Base-by-base conservation (phyloP, 169 alveolate genomes). In the Cryptosporidium meleagridis region DNA sequence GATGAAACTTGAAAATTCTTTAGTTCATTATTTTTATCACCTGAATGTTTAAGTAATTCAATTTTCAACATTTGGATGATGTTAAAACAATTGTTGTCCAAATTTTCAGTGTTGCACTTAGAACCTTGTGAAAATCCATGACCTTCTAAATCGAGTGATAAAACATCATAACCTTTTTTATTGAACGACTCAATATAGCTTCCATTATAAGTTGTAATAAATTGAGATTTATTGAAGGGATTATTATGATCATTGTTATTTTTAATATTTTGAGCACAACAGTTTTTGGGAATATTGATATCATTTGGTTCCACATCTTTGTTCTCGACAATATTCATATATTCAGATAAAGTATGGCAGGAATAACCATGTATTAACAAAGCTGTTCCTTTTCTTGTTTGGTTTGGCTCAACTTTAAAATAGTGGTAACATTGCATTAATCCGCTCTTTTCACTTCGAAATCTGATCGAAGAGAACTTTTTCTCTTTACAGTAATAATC, bases 61-160 rank as follows among this genome's bases (percentile, higher is more conserved):
- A 65, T 67, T 62, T 65, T 31, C 7, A 80, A 61, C 89, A 80
- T 80, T 59, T 80, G 89, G 6, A 80, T 80, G 8, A 80, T 80
- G 45, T 39, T 62, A 65, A 58, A 62, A 48, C 80, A 80, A 8
- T 51, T 44, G 18, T 80, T 80, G 10, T 80, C 80, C 68, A 80
- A 62, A 39, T 80, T 26, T 29, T 80, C 89, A 41, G 75, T 61
- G 29, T 80, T 80, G 16, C 75, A 80, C 51, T 51, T 80, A 37
- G 21, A n/a, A 12, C 89, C 89, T n/a, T 62, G 61, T 18, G 89
- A 80, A 65, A 80, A 80, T 39, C 89, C 89, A 41, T 80, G 89
- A 8, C 89, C 89, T 29, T 80, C 89, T 31, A 80, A 31, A 62
- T 80, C 89, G 12, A 80, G 62, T 7, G 75, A 62, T n/a, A 80